These are phyloP conservation scores for Adenanthera pavonina DNA, from an alignment of 306 rosid species.

Conservation along the genomic window DNA sequence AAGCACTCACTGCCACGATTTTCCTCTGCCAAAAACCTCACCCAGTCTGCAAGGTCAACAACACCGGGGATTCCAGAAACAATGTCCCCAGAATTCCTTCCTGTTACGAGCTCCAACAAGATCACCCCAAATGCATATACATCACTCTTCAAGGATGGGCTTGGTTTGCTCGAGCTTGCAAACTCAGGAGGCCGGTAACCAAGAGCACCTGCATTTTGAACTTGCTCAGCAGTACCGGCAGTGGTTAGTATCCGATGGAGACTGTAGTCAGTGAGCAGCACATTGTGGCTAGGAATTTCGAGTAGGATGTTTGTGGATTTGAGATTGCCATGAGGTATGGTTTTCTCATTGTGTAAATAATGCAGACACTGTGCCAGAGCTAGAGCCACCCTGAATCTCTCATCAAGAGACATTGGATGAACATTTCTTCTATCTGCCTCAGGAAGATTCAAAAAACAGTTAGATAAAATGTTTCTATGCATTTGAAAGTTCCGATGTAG, in stretches of 20 bases:
- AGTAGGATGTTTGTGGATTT: conserved; percentile 77
- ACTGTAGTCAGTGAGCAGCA: conserved; percentile 68
- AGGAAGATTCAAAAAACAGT: conserved; percentile 23
- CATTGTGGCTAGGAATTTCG: conserved; percentile 55
- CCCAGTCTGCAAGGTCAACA: conserved; percentile 75
- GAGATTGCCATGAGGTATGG: conserved; percentile 88
- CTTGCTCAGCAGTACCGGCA: conserved; percentile 78
- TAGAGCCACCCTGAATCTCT: conserved; percentile 60
- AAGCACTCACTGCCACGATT: conserved; percentile 63
- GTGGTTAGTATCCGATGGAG: conserved; percentile 75
- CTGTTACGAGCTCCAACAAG: conserved; percentile 78
- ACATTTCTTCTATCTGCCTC: conserved; percentile 60
- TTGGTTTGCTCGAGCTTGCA: conserved; percentile 68
- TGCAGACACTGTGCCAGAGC: conserved; percentile 65
- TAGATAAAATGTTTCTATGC: conserved; percentile 16
- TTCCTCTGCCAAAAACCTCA: conserved; percentile 56
- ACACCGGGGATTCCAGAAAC: conserved; percentile 63
- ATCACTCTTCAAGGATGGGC: conserved; percentile 80
- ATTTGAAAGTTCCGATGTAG: conserved; percentile 27
- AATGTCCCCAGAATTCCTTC: conserved; percentile 66
- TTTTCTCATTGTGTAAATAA: conserved; percentile 73
- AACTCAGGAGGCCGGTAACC: conserved; percentile 87
- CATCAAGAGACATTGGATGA: conserved; percentile 57
- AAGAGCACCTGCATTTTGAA: conserved; percentile 71
- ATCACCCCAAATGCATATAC: conserved; percentile 81